Conservation (phyloP, 2,329 filamentous ascomycete species). For the Fusarium domesticum region DNA sequence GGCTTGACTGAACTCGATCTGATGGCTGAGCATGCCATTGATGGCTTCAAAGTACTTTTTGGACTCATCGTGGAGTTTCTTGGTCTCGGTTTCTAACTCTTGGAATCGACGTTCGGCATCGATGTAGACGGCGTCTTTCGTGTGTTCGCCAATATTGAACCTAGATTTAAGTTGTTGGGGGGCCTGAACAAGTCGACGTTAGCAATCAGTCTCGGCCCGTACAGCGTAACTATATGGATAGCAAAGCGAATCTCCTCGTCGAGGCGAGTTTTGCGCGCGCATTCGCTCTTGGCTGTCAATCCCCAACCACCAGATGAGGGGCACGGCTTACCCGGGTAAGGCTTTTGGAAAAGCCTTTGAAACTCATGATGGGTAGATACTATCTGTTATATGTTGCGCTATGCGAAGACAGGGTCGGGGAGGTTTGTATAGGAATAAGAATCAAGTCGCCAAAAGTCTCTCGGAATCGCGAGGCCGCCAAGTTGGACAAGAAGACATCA, state of each 20-base stretch:
- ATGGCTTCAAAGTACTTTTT: slow-evolving; percentile 98
- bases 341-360: slow-evolving; percentile 93
- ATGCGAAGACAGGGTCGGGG: slow-evolving; percentile 3
- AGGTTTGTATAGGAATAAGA: slow-evolving; percentile 6
- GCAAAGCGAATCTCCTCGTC: background rate
- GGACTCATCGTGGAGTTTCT: slow-evolving; percentile 94
- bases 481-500: slow-evolving; percentile 27
- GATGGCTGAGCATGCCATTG: slow-evolving; percentile 94
- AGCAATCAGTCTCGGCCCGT: slow-evolving; percentile 6
- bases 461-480: slow-evolving; percentile 27
- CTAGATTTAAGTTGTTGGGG: slow-evolving; percentile 88
- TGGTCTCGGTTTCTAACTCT: slow-evolving; percentile 92
- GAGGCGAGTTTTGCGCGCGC: slow-evolving; percentile 13
- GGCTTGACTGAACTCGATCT: slow-evolving; percentile 97
- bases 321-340: slow-evolving; percentile 68
- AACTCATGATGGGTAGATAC: slow-evolving; percentile 69
- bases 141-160: slow-evolving; percentile 94
- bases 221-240: slow-evolving; percentile 1
- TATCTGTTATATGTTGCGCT: slow-evolving; percentile 4
- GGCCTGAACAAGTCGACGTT: slow-evolving; percentile 48
- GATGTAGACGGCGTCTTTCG: slow-evolving; percentile 90
- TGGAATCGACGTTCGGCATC: slow-evolving; percentile 92
- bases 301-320: slow-evolving; percentile 30
- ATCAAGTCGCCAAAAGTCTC: slow-evolving; percentile 17
- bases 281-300: slow-evolving; percentile 8